These are phyloP conservation scores for Hippophae tibetana DNA, from an alignment of 306 rosid species.

Conservation along the genomic window DNA sequence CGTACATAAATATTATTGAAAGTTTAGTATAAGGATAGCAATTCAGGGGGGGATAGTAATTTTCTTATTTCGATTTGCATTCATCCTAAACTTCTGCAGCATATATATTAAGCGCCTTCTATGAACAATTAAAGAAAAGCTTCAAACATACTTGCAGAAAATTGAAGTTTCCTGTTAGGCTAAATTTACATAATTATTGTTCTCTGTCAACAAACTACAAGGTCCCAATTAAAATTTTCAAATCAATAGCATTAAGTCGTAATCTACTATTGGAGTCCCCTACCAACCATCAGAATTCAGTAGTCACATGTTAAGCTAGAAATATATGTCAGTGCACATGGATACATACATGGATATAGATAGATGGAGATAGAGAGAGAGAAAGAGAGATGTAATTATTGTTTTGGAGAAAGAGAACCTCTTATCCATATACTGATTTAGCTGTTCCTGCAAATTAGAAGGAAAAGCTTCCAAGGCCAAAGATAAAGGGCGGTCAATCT, in stretches of 20 bases:
- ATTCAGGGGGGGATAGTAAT: background rate
- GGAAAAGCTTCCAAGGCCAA: slow-evolving; percentile 83
- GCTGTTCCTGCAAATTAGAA: slow-evolving; percentile 60
- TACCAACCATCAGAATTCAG: too few species aligned
- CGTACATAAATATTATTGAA: slow-evolving; percentile 8
- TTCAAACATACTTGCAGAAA: background rate
- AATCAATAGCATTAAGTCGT: too few species aligned
- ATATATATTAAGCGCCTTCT: background rate
- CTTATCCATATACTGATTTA: slow-evolving; percentile 58
- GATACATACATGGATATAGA: background rate
- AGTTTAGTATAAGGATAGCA: background rate
- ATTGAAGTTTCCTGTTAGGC: too few species aligned
- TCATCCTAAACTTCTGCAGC: background rate
- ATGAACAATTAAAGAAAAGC: background rate
- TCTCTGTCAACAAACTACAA: too few species aligned
- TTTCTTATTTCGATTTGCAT: background rate
- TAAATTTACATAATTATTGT: too few species aligned
- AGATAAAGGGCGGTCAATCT: slow-evolving; percentile 47
- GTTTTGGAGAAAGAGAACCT: slow-evolving; percentile 30
- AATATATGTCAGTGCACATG: too few species aligned
- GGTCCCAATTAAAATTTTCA: too few species aligned
- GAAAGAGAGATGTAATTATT: background rate
- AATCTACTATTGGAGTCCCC: too few species aligned
- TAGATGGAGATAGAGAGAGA: background rate
- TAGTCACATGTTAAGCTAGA: background rate